Percentiles rank a stretch among this genome's conserved stretches.
phyloP scores from a whole-genome alignment of 352 stramenopile genomes.

The Phytophthora hybrid region DNA sequence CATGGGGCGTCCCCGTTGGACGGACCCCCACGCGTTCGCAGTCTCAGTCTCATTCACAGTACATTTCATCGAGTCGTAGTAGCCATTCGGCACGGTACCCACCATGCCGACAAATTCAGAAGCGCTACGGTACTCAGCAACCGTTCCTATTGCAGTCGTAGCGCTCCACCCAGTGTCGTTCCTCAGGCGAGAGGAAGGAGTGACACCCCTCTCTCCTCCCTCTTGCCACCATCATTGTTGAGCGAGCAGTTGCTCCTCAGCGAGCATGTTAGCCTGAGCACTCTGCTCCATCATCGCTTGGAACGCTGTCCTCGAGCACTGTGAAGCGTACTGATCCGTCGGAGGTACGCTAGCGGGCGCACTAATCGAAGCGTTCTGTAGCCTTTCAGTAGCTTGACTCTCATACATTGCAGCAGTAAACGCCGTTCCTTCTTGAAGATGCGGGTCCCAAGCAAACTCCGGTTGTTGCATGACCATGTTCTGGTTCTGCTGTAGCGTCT shows the following conservation, averaged over 20 bases:
- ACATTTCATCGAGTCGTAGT: background rate
- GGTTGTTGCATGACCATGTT: background rate
- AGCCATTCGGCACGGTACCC: no score
- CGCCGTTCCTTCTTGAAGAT: no score
- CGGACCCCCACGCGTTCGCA: background rate
- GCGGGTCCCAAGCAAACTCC: no score
- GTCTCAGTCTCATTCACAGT: background rate
- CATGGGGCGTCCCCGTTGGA: no score
- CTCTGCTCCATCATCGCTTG: background rate
- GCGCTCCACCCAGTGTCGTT: background rate
- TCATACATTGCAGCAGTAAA: background rate
- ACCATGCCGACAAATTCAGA: background rate
- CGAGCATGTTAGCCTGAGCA: background rate
- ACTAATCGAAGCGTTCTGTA: background rate
- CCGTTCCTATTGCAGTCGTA: background rate
- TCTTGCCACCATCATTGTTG: slow-evolving; percentile 1
- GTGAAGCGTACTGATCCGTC: background rate
- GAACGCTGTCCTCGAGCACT: background rate
- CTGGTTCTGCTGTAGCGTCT: slow-evolving; percentile 1
- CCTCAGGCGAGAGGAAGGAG: background rate
- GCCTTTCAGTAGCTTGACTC: background rate
- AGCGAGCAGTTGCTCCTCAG: background rate
- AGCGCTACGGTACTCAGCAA: background rate
- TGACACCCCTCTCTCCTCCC: background rate
- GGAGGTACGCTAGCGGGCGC: background rate